Evolutionary conservation across 192 early-diverging fungal species (phyloP).

Genomic region (Coemansia sp.): DNA sequence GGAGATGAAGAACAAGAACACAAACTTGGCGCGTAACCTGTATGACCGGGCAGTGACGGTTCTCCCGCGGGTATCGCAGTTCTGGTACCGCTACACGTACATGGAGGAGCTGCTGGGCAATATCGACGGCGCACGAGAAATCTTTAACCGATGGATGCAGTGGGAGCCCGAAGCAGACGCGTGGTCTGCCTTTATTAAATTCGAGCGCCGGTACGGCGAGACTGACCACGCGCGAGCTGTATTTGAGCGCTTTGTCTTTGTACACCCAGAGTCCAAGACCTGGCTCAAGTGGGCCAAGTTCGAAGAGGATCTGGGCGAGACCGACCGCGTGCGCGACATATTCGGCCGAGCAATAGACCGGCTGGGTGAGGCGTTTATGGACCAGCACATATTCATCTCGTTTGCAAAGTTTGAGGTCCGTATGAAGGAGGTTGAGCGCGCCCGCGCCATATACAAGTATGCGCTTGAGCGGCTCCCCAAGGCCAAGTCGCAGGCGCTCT

Average conservation of each 20-base stretch:
- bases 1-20: slow-evolving; percentile 97
- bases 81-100: slow-evolving; percentile 96
- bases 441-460: slow-evolving; percentile 95
- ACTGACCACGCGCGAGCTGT: slow-evolving; percentile 77
- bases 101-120: slow-evolving; percentile 99
- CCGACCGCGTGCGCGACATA: slow-evolving; percentile 78
- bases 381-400: slow-evolving; percentile 92
- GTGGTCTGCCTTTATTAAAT: slow-evolving; percentile 94
- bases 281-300: slow-evolving; percentile 98
- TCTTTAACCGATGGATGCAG: slow-evolving; percentile 99
- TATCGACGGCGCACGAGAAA: slow-evolving; percentile 80
- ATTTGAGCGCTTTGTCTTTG: slow-evolving; percentile 84
- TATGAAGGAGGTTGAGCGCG: slow-evolving; percentile 88
- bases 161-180: slow-evolving; percentile 95
- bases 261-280: slow-evolving; percentile 90
- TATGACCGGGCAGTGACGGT: slow-evolving; percentile 90
- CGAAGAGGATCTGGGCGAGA: slow-evolving; percentile 90
- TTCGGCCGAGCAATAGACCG: slow-evolving; percentile 86
- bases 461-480: slow-evolving; percentile 88
- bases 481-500: slow-evolving; percentile 80
- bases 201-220: slow-evolving; percentile 91
- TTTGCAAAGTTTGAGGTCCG: slow-evolving; percentile 97
- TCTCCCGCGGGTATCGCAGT: slow-evolving; percentile 82
- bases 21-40: slow-evolving; percentile 92
- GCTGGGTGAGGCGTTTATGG: slow-evolving; percentile 88